phyloP scores from a whole-genome alignment of 208 protist species.

The Leishmania aethiopica region DNA sequence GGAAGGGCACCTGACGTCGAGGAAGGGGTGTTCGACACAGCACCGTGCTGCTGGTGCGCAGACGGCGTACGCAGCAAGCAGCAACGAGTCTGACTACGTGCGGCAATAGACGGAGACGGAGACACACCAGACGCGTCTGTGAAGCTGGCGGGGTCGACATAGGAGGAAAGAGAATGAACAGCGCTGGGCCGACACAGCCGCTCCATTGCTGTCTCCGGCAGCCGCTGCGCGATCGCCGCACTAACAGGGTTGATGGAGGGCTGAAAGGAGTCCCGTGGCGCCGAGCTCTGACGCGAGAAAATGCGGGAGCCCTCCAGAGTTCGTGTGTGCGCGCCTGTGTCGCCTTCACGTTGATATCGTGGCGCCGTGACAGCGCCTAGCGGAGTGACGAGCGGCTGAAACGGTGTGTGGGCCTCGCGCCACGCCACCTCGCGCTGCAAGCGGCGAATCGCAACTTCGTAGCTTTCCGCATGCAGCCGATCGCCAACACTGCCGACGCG shows the following conservation, averaged over 20 bases:
- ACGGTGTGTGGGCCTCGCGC: conserved; percentile 24
- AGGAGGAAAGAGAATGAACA: conserved; percentile 29
- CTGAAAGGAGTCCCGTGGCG: conserved; percentile 21
- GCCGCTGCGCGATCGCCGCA: conserved; percentile 58
- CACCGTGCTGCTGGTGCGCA: neutral
- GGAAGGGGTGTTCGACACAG: neutral
- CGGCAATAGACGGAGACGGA: neutral
- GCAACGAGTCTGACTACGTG: neutral
- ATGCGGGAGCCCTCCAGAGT: neutral
- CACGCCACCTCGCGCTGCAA: conserved; percentile 36
- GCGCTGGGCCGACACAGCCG: conserved; percentile 38
- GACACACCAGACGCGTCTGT: neutral
- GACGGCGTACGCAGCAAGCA: neutral
- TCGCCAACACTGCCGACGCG: conserved; percentile 44
- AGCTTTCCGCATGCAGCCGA: conserved; percentile 58
- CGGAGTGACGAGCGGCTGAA: conserved; percentile 59
- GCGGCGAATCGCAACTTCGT: conserved; percentile 45
- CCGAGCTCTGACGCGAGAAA: neutral
- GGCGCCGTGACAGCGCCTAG: conserved; percentile 34
- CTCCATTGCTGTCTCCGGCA: conserved; percentile 57
- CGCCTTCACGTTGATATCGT: conserved; percentile 24
- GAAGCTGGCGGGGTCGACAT: conserved; percentile 1
- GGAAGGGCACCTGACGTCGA: conserved; percentile 23
- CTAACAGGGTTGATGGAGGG: conserved; percentile 74
- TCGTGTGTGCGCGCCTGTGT: neutral